Evolutionary conservation across 2,329 filamentous ascomycete genomes (phyloP), one percentile per base, ranked within the genome.

Genomic region (Calonectria hongkongensis): DNA sequence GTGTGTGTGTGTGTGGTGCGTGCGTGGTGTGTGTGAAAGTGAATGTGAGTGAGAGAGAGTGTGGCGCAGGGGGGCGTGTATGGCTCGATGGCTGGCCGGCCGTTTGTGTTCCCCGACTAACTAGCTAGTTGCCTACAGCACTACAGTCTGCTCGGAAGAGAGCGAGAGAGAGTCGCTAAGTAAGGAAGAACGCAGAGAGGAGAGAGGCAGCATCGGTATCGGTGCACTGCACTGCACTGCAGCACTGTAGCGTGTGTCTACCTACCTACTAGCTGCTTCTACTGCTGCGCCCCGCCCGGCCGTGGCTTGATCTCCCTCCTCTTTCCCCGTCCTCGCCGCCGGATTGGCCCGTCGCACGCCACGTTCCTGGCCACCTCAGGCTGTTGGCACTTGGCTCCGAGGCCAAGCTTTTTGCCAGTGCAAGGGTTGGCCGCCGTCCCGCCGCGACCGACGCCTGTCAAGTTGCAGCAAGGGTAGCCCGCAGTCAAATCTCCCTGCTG

Each of bases 351-450:
- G 54, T 9, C 33, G 33, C 54, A 4, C 6, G 18, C 54, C 54
- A 58, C 54, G 54, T 58, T 58, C 54, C 54, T 58, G 54, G 18
- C n/a, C 54, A 39, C 33, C n/a, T 58, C 54, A 58, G 54, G 30
- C n/a, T 58, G 54, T 36, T 39, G 10, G 54, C 54, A 39, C 54
- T 58, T 58, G 54, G 54, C 54, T 58, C 54, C 30, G n/a, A 58
- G n/a, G 54, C 54, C 54, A 58, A 58, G 54, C 54, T 58, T 58
- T 54, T 58, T 58, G 54, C 33, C 30, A 25, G 30, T 7, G 54
- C 54, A 58, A 33, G 54, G 54, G 33, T 58, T 33, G 30, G 30
- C 16, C 28, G 33, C 16, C 43, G 43, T 45, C 43, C 43, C 43
- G 43, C n/a, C 43, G 43, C 18, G 43, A 12, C 54, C 54, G 39